Conservation (phyloP, 169 alveolate species). For the Toxoplasma gondii region DNA sequence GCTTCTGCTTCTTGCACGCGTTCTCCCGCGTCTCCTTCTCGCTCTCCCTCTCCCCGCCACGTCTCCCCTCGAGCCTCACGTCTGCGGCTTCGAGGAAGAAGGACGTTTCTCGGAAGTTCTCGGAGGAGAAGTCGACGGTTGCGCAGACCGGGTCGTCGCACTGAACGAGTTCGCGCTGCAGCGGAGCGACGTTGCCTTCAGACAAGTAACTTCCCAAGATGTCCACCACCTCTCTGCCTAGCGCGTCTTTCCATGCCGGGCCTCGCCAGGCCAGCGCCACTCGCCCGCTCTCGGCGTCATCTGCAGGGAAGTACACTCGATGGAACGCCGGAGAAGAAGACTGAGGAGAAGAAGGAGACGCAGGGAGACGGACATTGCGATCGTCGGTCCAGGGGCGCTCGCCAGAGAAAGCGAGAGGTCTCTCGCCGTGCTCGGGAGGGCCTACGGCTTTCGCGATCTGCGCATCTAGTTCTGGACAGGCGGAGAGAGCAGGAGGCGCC, state of each 20-base stretch:
- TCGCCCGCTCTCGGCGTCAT: constrained; percentile 4
- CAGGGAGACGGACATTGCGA: not conserved
- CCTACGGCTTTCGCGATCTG: not conserved
- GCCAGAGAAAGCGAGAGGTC: not conserved
- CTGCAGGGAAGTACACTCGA: constrained; percentile 9
- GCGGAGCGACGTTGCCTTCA: constrained; percentile 15
- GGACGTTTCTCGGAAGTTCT: constrained; percentile 4
- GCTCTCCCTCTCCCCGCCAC: not conserved
- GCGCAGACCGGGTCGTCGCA: constrained; percentile 32
- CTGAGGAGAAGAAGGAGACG: not conserved
- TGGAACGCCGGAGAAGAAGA: not conserved
- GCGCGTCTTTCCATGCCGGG: not conserved
- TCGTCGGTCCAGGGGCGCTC: not conserved
- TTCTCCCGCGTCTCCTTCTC: not conserved
- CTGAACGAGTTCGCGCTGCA: constrained; percentile 38
- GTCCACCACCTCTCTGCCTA: constrained; percentile 34
- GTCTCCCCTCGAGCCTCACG: not conserved
- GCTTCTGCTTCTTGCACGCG: not conserved
- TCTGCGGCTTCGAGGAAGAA: constrained; percentile 35
- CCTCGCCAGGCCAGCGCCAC: constrained; percentile 45
- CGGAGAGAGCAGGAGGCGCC: not conserved
- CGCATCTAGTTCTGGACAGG: not conserved
- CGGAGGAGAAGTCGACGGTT: constrained; percentile 35
- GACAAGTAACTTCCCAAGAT: constrained; percentile 44
- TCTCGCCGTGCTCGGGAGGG: not conserved